Base-by-base conservation (phyloP, 257 asterid genomes). In the Mitragyna speciosa region DNA sequence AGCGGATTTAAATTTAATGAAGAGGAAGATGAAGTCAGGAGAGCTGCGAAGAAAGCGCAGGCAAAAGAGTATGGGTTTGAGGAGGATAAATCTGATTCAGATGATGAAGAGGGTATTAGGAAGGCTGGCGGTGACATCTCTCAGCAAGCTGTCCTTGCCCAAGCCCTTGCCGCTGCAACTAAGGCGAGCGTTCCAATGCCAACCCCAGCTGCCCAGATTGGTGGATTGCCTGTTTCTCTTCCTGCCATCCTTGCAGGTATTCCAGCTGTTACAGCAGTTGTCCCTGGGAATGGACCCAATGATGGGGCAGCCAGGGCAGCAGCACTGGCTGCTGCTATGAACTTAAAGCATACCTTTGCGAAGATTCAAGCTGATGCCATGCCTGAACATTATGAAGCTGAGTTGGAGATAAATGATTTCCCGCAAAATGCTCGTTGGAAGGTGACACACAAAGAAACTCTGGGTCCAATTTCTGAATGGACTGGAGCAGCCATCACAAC, bases 381-480 rank as follows among this genome's bases (percentile, higher is more conserved):
- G 90, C 97, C 97, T 19, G 97, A 91, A 80, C 97, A 92, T 81
- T 94, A 90, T 76, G 97, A 90, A 78, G 98, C 97, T 3, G 98
- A 92, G 75, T 81, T 94, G 88, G 98, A 94, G 80, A 94, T 94
- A 39, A 94, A 94, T 58, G 97, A 94, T 83, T 94, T 94, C 48
- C 98, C 97, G 3, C 98, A 94, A 85, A 91, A 94, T 86, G 97
- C 98, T 48, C 94, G 98, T 30, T 94, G 98, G 98, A 94, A 91
- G 89, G 97, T 94, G 80, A 94, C 98, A 1, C 98, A 94, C 84
- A 94, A 94, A 85, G 98, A 94, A 78, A 94, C 98, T 19, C 83
- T 94, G 70, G 97, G 97, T 49, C 98, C 98, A 12, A 94, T 94
- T 26, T 92, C 98, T 47, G 98, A 94, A 5, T 94, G 94, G 94